Base-by-base conservation (phyloP, 192 early-diverging fungal genomes). In the Gryganskiella cystojenkinii region DNA sequence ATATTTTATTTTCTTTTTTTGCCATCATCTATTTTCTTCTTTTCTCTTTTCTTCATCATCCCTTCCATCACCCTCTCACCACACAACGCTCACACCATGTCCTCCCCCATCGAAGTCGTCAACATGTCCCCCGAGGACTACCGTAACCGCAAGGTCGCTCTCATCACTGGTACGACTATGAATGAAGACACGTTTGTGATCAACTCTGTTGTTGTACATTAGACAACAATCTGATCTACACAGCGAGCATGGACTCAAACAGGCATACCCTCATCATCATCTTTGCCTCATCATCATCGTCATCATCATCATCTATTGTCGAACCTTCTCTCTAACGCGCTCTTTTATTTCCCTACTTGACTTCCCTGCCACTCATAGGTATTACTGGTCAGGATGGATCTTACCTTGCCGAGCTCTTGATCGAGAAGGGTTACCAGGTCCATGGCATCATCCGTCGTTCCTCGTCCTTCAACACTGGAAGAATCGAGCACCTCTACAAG, bases 301-400 rank as follows among this genome's bases (percentile, higher is more conserved):
- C 27, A 14, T 60, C 58, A 45, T 60, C 43, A 43, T 59, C 25
- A 20, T 43, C n/a, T 25, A 24, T 20, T 60, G 43, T 28, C 27
- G 40, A 14, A 37, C 33, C 24, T 19, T 13, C 20, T 24, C 14
- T 49, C 19, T 61, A 25, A 30, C 58, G 53, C 27, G 55, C 20
- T 25, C 52, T 55, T 25, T 17, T 20, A 34, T 51, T 10, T 24
- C 10, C 6, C 19, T 1, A 2, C 40, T 11, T 58, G 2, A 5
- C 28, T 20, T 3, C 25, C 13, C 24, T 45, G 27, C 33, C 59
- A 8, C 28, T 25, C n/a, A 19, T 59, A 91, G 92, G 92, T 81
- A 90, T 93, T 76, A 93, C 92, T 60, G 92, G 92, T 61, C 92
- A 93, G 75, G 92, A 93, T 81, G 92, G 92, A 49, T 91, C 90